Evolutionary conservation across 371 early-diverging fungal species (phyloP).

Genomic region (Smittium culicis): DNA sequence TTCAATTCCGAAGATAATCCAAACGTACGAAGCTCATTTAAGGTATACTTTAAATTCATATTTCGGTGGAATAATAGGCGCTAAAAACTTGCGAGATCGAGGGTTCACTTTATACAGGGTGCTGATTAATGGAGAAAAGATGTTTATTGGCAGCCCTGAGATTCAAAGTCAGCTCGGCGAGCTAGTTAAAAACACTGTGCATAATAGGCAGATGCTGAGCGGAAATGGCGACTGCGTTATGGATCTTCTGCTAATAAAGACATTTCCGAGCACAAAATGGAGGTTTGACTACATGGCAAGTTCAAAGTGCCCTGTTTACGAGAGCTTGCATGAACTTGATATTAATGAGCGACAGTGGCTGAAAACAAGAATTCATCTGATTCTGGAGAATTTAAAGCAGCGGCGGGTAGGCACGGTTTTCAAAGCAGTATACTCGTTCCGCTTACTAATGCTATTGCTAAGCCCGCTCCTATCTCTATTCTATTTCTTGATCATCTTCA

Average conservation of each 20-base stretch:
- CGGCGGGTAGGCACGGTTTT: not conserved
- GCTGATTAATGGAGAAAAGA: not conserved
- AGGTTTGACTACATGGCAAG: not conserved
- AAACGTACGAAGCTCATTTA: conserved; percentile 22
- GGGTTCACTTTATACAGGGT: conserved; percentile 29
- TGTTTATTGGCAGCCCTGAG: not conserved
- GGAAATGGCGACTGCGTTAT: not conserved
- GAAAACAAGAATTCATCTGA: not conserved
- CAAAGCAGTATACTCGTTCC: not conserved
- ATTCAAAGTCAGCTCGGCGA: not conserved
- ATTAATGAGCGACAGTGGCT: conserved; percentile 4
- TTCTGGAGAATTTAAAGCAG: not conserved
- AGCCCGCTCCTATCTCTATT: not conserved
- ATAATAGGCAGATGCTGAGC: conserved; percentile 2
- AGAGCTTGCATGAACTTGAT: not conserved
- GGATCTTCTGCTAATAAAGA: not conserved
- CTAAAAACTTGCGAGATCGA: conserved; percentile 23
- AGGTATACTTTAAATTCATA: conserved; percentile 23
- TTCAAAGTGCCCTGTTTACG: no score
- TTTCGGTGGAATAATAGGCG: conserved; percentile 22
- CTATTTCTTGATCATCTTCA: not conserved
- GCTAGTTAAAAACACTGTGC: not conserved
- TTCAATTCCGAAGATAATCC: conserved; percentile 22
- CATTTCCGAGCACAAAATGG: not conserved
- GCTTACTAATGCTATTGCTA: not conserved